phyloP scores from a whole-genome alignment of 805 yeast genomes.

The Zygosaccharomyces pseudorouxii region DNA sequence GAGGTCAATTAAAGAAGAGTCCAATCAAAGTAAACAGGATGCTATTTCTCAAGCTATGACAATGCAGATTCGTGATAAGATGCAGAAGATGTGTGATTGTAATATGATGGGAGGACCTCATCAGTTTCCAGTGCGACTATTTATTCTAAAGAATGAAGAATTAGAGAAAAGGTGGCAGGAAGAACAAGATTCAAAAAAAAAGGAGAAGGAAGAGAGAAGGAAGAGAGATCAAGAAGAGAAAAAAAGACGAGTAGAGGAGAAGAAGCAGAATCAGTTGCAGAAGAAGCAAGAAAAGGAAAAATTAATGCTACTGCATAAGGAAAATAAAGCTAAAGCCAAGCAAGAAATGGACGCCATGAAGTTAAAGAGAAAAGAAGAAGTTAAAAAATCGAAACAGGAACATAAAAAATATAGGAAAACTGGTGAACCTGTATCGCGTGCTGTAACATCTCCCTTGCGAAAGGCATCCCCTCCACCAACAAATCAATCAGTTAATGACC shows the following conservation, averaged over 20 bases:
- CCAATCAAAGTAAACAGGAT: conserved; percentile 6
- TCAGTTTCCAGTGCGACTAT: conserved; percentile 66
- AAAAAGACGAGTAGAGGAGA: conserved; percentile 24
- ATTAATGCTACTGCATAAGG: conserved; percentile 17
- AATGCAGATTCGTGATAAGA: conserved; percentile 60
- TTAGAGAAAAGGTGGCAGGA: conserved; percentile 47
- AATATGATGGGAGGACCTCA: conserved; percentile 77
- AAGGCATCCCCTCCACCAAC: conserved; percentile 5
- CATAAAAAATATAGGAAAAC: conserved; percentile 12
- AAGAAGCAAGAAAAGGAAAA: conserved; percentile 27
- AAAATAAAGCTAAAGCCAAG: conserved; percentile 23
- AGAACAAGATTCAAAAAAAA: conserved; percentile 37
- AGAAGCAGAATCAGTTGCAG: conserved; percentile 24
- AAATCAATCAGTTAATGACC: conserved; percentile 51
- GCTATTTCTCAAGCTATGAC: conserved; percentile 9
- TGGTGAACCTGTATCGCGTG: conserved; percentile 1
- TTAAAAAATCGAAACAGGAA: conserved; percentile 22
- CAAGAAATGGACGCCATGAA: conserved; percentile 19
- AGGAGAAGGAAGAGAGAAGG: conserved; percentile 36
- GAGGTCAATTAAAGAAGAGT: conserved; percentile 41
- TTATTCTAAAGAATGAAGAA: conserved; percentile 79
- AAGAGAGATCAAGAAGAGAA: conserved; percentile 34
- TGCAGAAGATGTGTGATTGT: conserved; percentile 85
- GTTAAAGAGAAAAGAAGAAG: conserved; percentile 20
- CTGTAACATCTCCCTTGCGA: background rate